phyloP scores from a whole-genome alignment of 2,329 filamentous ascomycete genomes.

The Cladosporium sp. region DNA sequence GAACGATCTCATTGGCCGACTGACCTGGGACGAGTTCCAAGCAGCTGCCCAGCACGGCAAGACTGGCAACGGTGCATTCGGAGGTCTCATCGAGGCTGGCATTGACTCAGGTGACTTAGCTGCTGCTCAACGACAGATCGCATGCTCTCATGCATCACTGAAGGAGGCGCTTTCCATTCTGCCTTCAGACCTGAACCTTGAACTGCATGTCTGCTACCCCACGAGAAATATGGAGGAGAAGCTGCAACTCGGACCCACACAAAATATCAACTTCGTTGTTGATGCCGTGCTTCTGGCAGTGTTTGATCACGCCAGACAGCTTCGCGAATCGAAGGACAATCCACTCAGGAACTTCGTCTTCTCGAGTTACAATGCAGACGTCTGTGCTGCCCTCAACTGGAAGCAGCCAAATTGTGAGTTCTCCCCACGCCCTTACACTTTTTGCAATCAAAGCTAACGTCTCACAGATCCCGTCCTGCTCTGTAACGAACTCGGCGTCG shows the following conservation, averaged over 20 bases:
- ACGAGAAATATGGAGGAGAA: conserved; percentile 66
- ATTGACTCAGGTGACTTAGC: conserved; percentile 46
- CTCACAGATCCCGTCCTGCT: conserved; percentile 75
- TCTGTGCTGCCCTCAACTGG: conserved; percentile 96
- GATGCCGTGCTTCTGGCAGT: conserved; percentile 80
- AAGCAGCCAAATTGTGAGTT: conserved; percentile 89
- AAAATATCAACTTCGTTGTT: conserved; percentile 81
- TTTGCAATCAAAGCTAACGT: neutral
- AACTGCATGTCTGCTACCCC: conserved; percentile 89
- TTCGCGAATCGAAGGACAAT: conserved; percentile 64
- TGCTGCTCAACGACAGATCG: conserved; percentile 67
- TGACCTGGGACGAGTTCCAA: conserved; percentile 70
- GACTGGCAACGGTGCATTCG: conserved; percentile 23
- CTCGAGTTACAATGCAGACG: conserved; percentile 82
- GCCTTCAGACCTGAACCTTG: conserved; percentile 76
- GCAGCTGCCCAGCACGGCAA: conserved; percentile 36
- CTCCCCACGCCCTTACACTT: neutral
- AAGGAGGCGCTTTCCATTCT: conserved; percentile 71
- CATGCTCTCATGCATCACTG: conserved; percentile 70
- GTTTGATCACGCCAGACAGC: conserved; percentile 78
- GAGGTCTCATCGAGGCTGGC: conserved; percentile 26
- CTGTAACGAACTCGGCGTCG: conserved; percentile 72
- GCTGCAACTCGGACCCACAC: conserved; percentile 66
- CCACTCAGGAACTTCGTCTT: conserved; percentile 85
- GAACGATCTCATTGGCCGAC: conserved; percentile 74